phyloP scores from a whole-genome alignment of 1,139 yeast genomes.

The Diutina neorugosa region DNA sequence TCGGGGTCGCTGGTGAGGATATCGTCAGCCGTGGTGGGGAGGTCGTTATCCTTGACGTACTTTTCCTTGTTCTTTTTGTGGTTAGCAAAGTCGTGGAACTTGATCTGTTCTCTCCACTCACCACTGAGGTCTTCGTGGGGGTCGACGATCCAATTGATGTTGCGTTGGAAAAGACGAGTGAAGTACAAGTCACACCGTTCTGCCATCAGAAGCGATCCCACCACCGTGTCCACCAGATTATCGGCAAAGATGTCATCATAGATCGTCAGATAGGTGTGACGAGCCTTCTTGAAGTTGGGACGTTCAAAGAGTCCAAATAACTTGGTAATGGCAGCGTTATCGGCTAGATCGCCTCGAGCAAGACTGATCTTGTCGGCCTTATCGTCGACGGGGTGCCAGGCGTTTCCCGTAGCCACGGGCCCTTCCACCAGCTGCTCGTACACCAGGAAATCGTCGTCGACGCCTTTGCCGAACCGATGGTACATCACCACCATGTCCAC shows the following conservation, averaged over 20 bases:
- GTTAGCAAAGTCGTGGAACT: not conserved
- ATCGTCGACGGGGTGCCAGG: not conserved
- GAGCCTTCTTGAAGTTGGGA: not conserved
- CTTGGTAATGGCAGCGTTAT: not conserved
- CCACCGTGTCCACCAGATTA: not conserved
- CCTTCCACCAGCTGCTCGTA: not conserved
- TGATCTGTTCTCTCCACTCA: not conserved
- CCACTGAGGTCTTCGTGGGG: not conserved
- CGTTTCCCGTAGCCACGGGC: not conserved
- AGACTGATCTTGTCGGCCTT: not conserved
- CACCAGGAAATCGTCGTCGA: not conserved
- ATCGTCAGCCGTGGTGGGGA: not conserved
- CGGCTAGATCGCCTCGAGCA: not conserved
- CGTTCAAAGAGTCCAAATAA: not conserved
- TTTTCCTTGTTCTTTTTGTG: not conserved
- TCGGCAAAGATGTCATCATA: not conserved
- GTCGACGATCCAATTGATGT: slow-evolving; percentile 1
- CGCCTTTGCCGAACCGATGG: not conserved
- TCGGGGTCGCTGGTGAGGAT: not conserved
- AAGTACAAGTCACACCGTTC: slow-evolving; percentile 1
- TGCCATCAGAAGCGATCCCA: not conserved
- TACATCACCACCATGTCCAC: not conserved
- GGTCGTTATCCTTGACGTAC: not conserved
- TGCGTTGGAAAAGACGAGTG: not conserved
- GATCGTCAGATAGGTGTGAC: not conserved